These are phyloP conservation scores for Russula griseocarnosa DNA, from an alignment of 768 basidiomycete genomes.

Conservation along the genomic window DNA sequence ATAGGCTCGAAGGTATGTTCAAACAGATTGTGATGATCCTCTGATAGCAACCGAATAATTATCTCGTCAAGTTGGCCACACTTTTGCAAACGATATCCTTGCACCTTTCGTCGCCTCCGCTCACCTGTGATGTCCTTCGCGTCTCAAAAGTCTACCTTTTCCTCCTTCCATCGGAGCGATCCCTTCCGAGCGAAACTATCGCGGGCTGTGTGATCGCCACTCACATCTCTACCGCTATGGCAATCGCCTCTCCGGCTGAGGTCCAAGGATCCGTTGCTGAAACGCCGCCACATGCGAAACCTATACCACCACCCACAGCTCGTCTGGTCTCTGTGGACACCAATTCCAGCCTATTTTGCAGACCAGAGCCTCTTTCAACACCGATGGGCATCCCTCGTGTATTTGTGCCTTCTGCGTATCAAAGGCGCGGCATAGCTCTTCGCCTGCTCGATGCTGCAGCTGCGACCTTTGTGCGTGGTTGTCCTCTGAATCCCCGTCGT, in stretches of 20 bases:
- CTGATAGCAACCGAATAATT: conserved; percentile 7
- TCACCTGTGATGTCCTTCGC: conserved; percentile 53
- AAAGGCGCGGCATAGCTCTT: conserved; percentile 72
- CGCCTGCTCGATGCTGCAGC: conserved; percentile 64
- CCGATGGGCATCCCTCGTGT: conserved; percentile 79
- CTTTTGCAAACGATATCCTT: conserved; percentile 73
- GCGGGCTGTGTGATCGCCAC: conserved; percentile 80
- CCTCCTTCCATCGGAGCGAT: conserved; percentile 43
- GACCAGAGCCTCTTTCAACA: conserved; percentile 65
- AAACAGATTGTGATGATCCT: conserved; percentile 12
- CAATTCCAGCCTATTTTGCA: conserved; percentile 60
- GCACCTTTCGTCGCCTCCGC: conserved; percentile 64
- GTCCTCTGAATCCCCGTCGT: conserved; percentile 59
- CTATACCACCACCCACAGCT: conserved; percentile 31
- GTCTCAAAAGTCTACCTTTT: conserved; percentile 78
- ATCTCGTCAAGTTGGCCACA: conserved; percentile 48
- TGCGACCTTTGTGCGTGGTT: conserved; percentile 71
- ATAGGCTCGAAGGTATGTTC: conserved; percentile 69
- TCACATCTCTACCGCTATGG: conserved; percentile 75
- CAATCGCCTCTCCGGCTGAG: conserved; percentile 44
- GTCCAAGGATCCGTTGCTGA: conserved; percentile 15
- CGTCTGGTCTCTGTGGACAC: conserved; percentile 55
- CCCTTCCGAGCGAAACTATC: conserved; percentile 59
- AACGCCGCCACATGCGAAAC: conserved; percentile 12
- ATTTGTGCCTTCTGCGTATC: conserved; percentile 69